Evolutionary conservation across 2,329 filamentous ascomycete genomes (phyloP).

Genomic region (Dactylellina cionopaga): DNA sequence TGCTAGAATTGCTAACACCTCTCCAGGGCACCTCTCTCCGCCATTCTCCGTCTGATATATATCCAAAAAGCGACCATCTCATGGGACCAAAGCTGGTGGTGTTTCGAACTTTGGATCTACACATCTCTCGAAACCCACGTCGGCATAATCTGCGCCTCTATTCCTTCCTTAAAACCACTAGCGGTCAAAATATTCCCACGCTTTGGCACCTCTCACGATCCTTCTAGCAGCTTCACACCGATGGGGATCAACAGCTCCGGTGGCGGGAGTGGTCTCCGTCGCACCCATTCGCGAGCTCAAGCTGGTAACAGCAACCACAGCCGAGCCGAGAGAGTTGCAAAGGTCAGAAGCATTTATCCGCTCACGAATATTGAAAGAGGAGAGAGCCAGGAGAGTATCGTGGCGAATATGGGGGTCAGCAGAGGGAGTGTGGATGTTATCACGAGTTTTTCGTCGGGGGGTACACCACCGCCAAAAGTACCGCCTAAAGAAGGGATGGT

Average conservation of each 20-base stretch:
- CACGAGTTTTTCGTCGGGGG: constrained; percentile 28
- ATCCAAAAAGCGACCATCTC: constrained; percentile 44
- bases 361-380: constrained; percentile 35
- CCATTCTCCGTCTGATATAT: constrained; percentile 42
- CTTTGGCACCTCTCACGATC: constrained; percentile 29
- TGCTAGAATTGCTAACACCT: not conserved
- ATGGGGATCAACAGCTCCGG: constrained; percentile 38
- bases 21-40: constrained; percentile 38
- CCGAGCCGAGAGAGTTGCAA: constrained; percentile 14
- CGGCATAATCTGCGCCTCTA: constrained; percentile 65
- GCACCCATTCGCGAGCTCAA: constrained; percentile 36
- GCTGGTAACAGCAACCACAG: constrained; percentile 23
- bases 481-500: constrained; percentile 26
- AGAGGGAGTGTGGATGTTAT: constrained; percentile 28
- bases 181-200: constrained; percentile 61
- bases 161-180: constrained; percentile 66
- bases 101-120: constrained; percentile 46
- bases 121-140: constrained; percentile 63
- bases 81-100: constrained; percentile 48
- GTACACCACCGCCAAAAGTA: constrained; percentile 17
- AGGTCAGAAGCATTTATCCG: constrained; percentile 39
- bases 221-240: constrained; percentile 16
- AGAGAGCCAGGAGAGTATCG: constrained; percentile 47
- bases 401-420: constrained; percentile 1
- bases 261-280: constrained; percentile 16